phyloP scores from a whole-genome alignment of 1,284 basidiomycete species.

The Ceratobasidium papillatum region DNA sequence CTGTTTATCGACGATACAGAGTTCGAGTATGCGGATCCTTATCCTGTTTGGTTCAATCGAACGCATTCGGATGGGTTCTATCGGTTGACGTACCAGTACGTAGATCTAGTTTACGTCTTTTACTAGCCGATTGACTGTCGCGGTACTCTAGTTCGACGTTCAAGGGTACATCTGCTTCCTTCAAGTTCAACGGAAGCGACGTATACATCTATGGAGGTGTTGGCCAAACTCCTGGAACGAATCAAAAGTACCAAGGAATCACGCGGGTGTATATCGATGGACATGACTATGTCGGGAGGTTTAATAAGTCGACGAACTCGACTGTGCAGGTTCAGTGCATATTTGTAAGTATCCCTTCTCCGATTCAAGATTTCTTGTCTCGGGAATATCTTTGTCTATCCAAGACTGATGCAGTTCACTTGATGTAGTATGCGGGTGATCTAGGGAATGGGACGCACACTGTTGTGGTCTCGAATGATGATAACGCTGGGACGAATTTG shows the following conservation, averaged over 20 bases:
- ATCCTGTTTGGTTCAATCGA: neutral
- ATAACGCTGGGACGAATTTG: neutral
- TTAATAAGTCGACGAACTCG: slow-evolving; percentile 3
- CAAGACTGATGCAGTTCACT: no score
- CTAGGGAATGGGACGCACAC: slow-evolving; percentile 5
- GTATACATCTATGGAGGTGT: slow-evolving; percentile 9
- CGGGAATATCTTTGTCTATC: neutral
- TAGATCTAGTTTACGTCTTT: neutral
- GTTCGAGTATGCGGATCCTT: slow-evolving; percentile 5
- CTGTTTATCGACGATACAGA: neutral
- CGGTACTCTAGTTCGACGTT: neutral
- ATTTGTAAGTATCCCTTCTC: neutral
- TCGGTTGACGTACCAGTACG: slow-evolving; percentile 13
- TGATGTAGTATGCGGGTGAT: neutral
- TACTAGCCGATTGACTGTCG: neutral
- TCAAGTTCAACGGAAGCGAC: slow-evolving; percentile 17
- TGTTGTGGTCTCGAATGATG: neutral
- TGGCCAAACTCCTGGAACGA: neutral
- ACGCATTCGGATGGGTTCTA: neutral
- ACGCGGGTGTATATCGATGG: slow-evolving; percentile 4
- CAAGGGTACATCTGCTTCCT: neutral
- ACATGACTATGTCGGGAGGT: neutral
- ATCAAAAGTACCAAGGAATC: neutral
- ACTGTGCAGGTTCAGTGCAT: slow-evolving; percentile 1
- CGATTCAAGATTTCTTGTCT: no score